Evolutionary conservation across 2,329 filamentous ascomycete species (phyloP).

Genomic region (Coleophoma eucalyptorum): DNA sequence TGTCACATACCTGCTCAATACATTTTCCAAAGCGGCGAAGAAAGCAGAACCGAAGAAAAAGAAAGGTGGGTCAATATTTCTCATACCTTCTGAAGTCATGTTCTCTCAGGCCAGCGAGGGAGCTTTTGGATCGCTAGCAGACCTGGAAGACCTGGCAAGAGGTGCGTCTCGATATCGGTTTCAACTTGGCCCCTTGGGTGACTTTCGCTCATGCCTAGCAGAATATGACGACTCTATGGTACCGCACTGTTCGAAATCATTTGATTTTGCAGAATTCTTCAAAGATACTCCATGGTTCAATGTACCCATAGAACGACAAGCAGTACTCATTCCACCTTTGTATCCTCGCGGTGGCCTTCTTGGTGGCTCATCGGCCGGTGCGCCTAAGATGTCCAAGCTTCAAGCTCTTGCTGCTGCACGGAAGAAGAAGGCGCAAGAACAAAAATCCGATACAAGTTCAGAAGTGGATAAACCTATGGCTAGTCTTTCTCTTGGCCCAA

Average conservation of each 20-base stretch:
- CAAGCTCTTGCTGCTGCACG: constrained; percentile 84
- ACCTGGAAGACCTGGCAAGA: constrained; percentile 7
- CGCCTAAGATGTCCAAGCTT: constrained; percentile 81
- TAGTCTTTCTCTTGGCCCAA: constrained; percentile 10
- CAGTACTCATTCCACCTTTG: constrained; percentile 59
- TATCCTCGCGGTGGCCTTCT: constrained; percentile 64
- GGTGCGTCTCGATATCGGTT: constrained; percentile 16
- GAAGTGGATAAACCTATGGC: constrained; percentile 23
- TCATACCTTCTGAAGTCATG: constrained; percentile 5
- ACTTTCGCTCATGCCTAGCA: not conserved
- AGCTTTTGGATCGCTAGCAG: not conserved
- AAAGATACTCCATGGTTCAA: constrained; percentile 81
- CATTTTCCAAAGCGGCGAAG: constrained; percentile 26
- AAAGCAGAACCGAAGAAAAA: constrained; percentile 25
- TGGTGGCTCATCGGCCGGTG: constrained; percentile 65
- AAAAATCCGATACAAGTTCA: constrained; percentile 26
- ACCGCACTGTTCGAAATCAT: constrained; percentile 20
- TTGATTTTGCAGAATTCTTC: constrained; percentile 63
- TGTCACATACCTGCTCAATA: constrained; percentile 73
- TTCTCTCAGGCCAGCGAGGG: not conserved
- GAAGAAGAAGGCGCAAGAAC: constrained; percentile 75
- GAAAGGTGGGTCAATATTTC: constrained; percentile 25
- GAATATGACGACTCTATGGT: too few relatives aligned
- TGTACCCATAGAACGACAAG: constrained; percentile 61
- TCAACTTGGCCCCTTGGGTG: too few relatives aligned